Conservation (phyloP, 345 rosid species). For the Syzygium jambos region DNA sequence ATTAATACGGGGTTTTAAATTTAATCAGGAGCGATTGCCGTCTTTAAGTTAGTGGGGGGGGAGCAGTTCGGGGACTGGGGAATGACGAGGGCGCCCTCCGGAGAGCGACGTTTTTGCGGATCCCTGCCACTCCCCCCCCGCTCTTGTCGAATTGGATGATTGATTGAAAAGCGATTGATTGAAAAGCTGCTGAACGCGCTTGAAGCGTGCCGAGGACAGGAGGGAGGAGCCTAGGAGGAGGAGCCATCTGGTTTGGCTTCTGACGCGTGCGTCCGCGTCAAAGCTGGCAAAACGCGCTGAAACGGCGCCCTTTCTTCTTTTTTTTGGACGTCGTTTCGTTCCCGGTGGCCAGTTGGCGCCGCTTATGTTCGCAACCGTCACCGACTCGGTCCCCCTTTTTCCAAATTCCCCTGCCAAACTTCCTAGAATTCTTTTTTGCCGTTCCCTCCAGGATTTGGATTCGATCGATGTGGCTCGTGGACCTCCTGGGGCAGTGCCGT, state of each 20-base stretch:
- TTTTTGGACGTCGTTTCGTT: not conserved
- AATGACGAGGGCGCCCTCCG: not conserved
- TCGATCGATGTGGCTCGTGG: not conserved
- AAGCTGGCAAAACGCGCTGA: not conserved
- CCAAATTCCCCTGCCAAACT: not conserved
- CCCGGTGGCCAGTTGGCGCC: not conserved
- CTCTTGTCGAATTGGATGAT: no score
- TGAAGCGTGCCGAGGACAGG: no score
- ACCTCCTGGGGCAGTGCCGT: accelerated
- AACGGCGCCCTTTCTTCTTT: not conserved
- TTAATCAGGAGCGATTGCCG: no score
- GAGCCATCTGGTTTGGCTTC: no score
- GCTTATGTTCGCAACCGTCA: not conserved
- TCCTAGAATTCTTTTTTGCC: not conserved
- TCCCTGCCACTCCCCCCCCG: not conserved
- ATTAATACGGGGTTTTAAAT: no score
- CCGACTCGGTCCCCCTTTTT: not conserved
- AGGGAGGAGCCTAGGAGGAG: no score
- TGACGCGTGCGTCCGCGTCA: not conserved
- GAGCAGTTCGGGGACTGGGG: accelerated
- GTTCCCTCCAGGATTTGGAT: not conserved
- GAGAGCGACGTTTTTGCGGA: not conserved
- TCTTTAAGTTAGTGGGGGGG: not conserved
- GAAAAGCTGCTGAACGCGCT: not conserved
- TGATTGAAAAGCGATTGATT: not conserved